Base-by-base conservation (phyloP, 176 grass and related monocot genomes). In the Eleusine coracana region DNA sequence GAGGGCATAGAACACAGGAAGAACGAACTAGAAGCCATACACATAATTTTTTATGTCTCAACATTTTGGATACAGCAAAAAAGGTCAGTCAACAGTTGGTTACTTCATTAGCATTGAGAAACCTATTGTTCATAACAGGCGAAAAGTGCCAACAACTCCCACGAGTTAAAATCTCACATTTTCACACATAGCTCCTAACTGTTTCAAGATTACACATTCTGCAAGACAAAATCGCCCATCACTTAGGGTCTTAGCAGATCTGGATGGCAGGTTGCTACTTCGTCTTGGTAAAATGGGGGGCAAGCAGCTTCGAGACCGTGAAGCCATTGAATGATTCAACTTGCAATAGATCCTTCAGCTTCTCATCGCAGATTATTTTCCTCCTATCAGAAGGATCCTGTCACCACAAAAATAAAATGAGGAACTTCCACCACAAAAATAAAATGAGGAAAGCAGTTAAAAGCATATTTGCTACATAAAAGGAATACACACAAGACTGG, bases 351-450 rank as follows among this genome's bases (percentile, higher is more conserved):
- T 94, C 91, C 85, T 94, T 99, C 74, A 99, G 83, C 80, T 99
- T 99, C 69, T 99, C 89, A 40, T 99, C 97, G 4, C 97, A 99
- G 50, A 99, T 81, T 84, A 99, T 92, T 65, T 94, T 99, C 89
- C 97, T 99, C 75, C 87, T 91, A 51, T 99, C 93, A 92, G 93
- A 90, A 87, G 97, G 97, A 89, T 99, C 97, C 97, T 99, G 72
- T 21, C 68, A 81, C 36, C 78, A 85, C 51, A 84, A 82, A 65
- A 75, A 49, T 73, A 83, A 68, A 46, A 89, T 29, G 76, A 76
- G 20, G 38, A 56, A 56, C 5, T 56, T 56, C 52, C 73, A 81
- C 36, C 75, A 83, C 51, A 84, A 82, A 58, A 75, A 49, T 68
- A 83, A 68, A 46, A 87, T 23, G 73, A 77, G 13, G 25, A 70